Conservation (phyloP, 2,329 filamentous ascomycete genomes). For the Xylaria sp. region DNA sequence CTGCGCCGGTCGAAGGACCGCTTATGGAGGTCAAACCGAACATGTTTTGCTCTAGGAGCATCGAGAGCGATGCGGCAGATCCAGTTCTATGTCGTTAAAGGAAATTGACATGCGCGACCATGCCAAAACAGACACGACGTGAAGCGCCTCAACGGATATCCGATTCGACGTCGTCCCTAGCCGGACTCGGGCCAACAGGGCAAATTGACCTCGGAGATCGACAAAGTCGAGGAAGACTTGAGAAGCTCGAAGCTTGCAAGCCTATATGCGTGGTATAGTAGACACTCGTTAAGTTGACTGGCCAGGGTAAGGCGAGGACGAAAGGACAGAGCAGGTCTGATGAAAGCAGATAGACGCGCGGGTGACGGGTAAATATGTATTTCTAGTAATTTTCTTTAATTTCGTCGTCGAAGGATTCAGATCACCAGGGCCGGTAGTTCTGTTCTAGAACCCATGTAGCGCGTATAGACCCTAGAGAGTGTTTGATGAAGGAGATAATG, state of each 20-base stretch:
- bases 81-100: conserved; percentile 1
- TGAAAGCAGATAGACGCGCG: background rate
- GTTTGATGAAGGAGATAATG: too few species aligned
- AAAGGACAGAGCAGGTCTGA: background rate
- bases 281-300: background rate
- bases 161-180: conserved; percentile 1
- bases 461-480: background rate
- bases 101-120: conserved; percentile 5
- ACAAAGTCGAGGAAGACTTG: background rate
- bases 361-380: background rate
- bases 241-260: background rate
- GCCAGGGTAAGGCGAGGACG: background rate
- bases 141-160: conserved; percentile 1
- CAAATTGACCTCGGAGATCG: background rate
- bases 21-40: conserved; percentile 6
- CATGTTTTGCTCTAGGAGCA: conserved; percentile 7
- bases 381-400: background rate
- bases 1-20: conserved; percentile 6
- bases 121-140: conserved; percentile 8
- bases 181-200: background rate
- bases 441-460: background rate
- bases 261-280: background rate
- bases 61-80: background rate
- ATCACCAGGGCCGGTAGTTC: background rate
- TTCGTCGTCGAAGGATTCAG: background rate